phyloP scores from a whole-genome alignment of 2,329 filamentous ascomycete species.

The Thermothelomyces thermophilus region DNA sequence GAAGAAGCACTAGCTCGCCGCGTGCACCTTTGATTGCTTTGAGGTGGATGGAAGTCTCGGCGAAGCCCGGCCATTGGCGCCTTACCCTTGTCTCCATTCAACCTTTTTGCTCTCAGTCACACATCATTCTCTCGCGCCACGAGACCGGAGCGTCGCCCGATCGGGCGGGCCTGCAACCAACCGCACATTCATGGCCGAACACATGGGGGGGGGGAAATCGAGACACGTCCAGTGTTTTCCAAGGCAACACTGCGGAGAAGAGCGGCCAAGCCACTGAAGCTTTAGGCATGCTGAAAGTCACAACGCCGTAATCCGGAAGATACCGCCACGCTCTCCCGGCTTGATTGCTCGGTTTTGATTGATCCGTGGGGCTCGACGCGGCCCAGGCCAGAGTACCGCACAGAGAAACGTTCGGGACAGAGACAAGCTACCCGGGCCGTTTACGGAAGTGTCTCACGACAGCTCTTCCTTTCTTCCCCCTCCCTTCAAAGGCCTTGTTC shows the following conservation, averaged over 20 bases:
- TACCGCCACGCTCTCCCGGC: background rate
- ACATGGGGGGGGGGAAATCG: slow-evolving; percentile 7
- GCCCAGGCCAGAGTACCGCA: background rate
- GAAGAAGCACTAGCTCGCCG: background rate
- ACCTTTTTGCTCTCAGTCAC: slow-evolving; percentile 3
- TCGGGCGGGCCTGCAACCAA: slow-evolving; percentile 17
- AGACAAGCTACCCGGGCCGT: slow-evolving; percentile 9
- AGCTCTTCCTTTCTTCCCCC: background rate
- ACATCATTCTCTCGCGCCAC: background rate
- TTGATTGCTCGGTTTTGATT: slow-evolving; percentile 15
- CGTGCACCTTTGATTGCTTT: background rate
- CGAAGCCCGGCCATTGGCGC: slow-evolving; percentile 1
- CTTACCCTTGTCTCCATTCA: slow-evolving; percentile 4
- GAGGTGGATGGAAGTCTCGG: background rate
- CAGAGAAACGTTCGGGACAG: slow-evolving; percentile 11
- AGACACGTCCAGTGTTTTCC: background rate
- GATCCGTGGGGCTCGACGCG: slow-evolving; percentile 6
- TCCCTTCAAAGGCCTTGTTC: background rate
- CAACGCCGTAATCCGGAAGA: background rate
- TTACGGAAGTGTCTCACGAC: slow-evolving; percentile 4
- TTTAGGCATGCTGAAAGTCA: background rate
- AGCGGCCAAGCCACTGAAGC: background rate
- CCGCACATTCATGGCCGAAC: slow-evolving; percentile 8
- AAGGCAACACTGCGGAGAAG: background rate
- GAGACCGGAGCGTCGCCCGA: slow-evolving; percentile 11